phyloP scores from a whole-genome alignment of 2,329 filamentous ascomycete genomes.

The Tolypocladium pustulatum region DNA sequence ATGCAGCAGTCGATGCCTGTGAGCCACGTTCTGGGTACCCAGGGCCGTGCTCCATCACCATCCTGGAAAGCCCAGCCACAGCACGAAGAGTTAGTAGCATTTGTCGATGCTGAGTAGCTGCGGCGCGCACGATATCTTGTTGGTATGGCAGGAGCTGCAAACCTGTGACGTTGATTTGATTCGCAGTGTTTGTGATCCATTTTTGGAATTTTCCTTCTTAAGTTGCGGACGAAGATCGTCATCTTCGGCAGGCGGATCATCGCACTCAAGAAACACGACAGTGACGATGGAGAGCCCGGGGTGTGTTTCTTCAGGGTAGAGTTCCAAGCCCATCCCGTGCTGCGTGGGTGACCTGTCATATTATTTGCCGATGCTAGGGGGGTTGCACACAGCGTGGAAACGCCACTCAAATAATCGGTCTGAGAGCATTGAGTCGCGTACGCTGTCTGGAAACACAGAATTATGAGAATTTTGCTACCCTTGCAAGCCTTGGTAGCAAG shows the following conservation, averaged over 20 bases:
- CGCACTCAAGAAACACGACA: neutral
- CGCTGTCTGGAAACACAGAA: neutral
- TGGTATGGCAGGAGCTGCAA: neutral
- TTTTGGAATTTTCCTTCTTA: neutral
- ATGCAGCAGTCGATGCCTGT: neutral
- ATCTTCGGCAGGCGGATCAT: neutral
- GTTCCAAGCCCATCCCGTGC: slow-evolving; percentile 5
- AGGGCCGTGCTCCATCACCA: neutral
- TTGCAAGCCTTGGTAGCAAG: neutral
- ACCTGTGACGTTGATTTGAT: neutral
- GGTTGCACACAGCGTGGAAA: neutral
- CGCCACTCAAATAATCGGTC: slow-evolving; percentile 5
- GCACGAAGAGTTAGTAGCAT: neutral
- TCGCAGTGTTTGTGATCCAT: too few relatives aligned
- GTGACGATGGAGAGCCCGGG: neutral
- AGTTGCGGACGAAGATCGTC: neutral
- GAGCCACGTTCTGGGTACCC: slow-evolving; percentile 3
- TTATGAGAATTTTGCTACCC: neutral
- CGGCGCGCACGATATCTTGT: neutral
- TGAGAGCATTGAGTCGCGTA: neutral
- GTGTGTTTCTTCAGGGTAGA: neutral
- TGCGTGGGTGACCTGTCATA: slow-evolving; percentile 14
- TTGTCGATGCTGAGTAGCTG: neutral
- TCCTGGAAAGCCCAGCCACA: neutral
- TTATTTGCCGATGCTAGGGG: slow-evolving; percentile 2